Conservation (phyloP, 805 yeast species). For the Saccharomycopsis sp. region DNA sequence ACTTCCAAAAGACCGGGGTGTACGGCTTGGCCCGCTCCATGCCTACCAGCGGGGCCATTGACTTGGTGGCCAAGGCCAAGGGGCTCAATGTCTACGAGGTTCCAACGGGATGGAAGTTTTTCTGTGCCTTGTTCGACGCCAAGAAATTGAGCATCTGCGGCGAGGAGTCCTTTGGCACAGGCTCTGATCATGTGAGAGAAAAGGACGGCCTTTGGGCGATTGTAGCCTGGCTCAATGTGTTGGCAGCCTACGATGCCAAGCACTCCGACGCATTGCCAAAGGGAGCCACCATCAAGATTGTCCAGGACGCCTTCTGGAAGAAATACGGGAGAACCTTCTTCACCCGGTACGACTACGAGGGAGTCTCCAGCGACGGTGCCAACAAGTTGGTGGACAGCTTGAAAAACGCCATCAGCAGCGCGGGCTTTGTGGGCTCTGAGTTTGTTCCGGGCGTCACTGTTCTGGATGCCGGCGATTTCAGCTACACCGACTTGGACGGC, state of each 20-base stretch:
- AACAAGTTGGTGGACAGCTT: slow-evolving; percentile 53
- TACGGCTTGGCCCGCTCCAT: slow-evolving; percentile 92
- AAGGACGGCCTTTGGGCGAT: slow-evolving; percentile 98
- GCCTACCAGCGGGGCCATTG: slow-evolving; percentile 96
- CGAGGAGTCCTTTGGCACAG: slow-evolving; percentile 97
- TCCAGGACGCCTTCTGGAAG: slow-evolving; percentile 82
- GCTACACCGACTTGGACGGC: slow-evolving; percentile 92
- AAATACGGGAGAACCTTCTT: slow-evolving; percentile 96
- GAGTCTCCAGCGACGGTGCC: slow-evolving; percentile 73
- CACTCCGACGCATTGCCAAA: slow-evolving; percentile 42
- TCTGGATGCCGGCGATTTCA: slow-evolving; percentile 76
- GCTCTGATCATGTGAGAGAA: slow-evolving; percentile 91
- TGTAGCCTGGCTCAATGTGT: slow-evolving; percentile 92
- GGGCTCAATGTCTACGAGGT: slow-evolving; percentile 81
- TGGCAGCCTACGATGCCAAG: slow-evolving; percentile 69
- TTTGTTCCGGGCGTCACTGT: slow-evolving; percentile 48
- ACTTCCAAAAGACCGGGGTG: slow-evolving; percentile 77
- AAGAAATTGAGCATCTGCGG: slow-evolving; percentile 94
- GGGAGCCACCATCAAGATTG: slow-evolving; percentile 63
- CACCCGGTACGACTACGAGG: slow-evolving; percentile 91
- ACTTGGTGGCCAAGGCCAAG: slow-evolving; percentile 76
- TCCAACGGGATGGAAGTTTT: slow-evolving; percentile 98
- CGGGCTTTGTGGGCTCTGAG: slow-evolving; percentile 43
- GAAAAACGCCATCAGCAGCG: slow-evolving; percentile 32
- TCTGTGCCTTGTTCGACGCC: slow-evolving; percentile 92